phyloP scores from a whole-genome alignment of 331 rosid species.

The Malus hybrid region DNA sequence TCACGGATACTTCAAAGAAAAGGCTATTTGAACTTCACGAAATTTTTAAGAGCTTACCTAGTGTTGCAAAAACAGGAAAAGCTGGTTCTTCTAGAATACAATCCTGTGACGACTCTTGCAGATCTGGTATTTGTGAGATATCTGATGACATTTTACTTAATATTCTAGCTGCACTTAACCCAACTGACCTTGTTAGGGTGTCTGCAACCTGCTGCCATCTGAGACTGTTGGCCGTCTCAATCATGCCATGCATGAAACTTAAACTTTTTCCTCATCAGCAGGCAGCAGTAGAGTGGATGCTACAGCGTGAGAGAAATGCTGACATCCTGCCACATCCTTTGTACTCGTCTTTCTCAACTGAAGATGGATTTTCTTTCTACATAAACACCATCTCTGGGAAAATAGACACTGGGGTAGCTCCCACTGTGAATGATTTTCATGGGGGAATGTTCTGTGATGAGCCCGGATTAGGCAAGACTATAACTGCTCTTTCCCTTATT shows the following conservation, averaged over 20 bases:
- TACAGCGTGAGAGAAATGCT: slow-evolving; percentile 77
- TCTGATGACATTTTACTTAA: slow-evolving; percentile 66
- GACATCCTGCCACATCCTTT: slow-evolving; percentile 68
- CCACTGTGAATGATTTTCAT: slow-evolving; percentile 69
- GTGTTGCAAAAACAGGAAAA: slow-evolving; percentile 35
- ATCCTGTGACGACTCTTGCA: slow-evolving; percentile 27
- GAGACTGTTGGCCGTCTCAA: slow-evolving; percentile 55
- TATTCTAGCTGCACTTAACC: slow-evolving; percentile 50
- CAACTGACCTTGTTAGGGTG: slow-evolving; percentile 60
- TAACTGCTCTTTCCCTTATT: slow-evolving; percentile 84
- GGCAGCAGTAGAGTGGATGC: slow-evolving; percentile 93
- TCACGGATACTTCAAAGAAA: slow-evolving; percentile 43
- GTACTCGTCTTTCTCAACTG: slow-evolving; percentile 52
- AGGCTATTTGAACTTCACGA: slow-evolving; percentile 83
- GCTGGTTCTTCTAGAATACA: slow-evolving; percentile 38
- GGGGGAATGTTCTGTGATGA: slow-evolving; percentile 99
- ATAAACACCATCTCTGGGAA: slow-evolving; percentile 74
- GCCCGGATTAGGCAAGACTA: slow-evolving; percentile 98
- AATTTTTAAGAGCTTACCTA: slow-evolving; percentile 69
- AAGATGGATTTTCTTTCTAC: slow-evolving; percentile 62
- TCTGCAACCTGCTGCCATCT: slow-evolving; percentile 76
- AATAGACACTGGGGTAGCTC: slow-evolving; percentile 61
- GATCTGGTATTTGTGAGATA: slow-evolving; percentile 65
- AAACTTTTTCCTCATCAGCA: slow-evolving; percentile 90
- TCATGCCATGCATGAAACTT: slow-evolving; percentile 88